A percentile compares a stretch with the other conserved stretches of the same genome.
Conservation (phyloP, 352 stramenopile genomes). For the Globisporangium viniferum region DNA sequence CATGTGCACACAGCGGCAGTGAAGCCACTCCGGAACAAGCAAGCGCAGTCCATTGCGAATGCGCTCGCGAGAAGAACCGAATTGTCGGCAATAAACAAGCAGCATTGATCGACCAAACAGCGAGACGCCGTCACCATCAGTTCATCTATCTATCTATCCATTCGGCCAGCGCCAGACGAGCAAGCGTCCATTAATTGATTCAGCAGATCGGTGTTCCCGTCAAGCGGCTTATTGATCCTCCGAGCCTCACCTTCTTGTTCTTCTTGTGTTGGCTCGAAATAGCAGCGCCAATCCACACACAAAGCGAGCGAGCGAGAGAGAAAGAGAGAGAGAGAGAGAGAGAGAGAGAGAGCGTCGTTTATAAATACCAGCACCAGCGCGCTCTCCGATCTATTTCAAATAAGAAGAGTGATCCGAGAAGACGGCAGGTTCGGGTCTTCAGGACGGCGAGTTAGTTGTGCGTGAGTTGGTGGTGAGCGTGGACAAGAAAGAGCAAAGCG, state of each 20-base stretch:
- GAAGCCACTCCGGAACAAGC: not conserved
- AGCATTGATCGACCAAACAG: not conserved
- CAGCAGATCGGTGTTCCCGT: not conserved
- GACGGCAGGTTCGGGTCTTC: not conserved
- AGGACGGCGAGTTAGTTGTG: not conserved
- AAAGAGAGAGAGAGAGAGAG: too few relatives aligned
- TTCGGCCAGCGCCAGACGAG: not conserved
- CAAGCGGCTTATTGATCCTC: not conserved
- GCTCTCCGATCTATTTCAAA: not conserved
- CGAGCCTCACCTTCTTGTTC: not conserved
- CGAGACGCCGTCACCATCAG: not conserved
- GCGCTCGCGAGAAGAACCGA: not conserved
- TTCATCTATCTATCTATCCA: not conserved
- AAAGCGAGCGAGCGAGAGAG: too few relatives aligned
- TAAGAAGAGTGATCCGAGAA: not conserved
- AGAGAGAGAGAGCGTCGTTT: not conserved
- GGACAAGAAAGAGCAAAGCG: not conserved
- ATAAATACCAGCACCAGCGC: not conserved
- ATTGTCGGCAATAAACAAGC: not conserved
- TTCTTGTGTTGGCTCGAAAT: not conserved
- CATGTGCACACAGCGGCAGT: not conserved
- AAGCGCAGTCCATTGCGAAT: not conserved
- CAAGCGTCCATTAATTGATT: not conserved
- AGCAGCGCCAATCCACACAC: not conserved
- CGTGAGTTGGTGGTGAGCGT: not conserved